Percentiles rank a stretch among this genome's conserved stretches.
Evolutionary conservation across 768 basidiomycete species (phyloP).

Genomic region (Pilatotrama ljubarskyi): DNA sequence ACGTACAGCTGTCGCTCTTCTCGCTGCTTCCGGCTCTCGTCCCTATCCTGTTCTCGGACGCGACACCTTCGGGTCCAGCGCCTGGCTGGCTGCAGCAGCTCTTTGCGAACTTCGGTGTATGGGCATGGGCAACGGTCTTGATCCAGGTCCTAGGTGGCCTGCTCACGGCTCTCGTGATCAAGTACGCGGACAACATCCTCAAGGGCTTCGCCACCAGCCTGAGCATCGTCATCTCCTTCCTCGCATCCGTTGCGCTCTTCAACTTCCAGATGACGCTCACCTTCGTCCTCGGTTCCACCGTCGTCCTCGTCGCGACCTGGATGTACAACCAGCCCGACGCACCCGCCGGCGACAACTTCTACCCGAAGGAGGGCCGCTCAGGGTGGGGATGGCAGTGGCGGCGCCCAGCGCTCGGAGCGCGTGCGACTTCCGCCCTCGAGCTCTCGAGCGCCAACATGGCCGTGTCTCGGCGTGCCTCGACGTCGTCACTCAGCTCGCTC

Average conservation of each 20-base stretch:
- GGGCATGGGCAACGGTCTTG: constrained; percentile 89
- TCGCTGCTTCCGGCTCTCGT: constrained; percentile 86
- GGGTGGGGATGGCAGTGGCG: constrained; percentile 29
- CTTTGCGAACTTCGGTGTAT: constrained; percentile 83
- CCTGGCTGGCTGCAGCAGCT: constrained; percentile 45
- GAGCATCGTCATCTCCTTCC: constrained; percentile 92
- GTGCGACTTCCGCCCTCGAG: constrained; percentile 28
- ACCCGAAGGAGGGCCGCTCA: constrained; percentile 11
- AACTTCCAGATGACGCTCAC: constrained; percentile 83
- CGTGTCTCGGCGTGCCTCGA: constrained; percentile 31
- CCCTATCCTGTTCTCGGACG: constrained; percentile 65
- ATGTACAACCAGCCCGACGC: constrained; percentile 80
- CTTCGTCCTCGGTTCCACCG: constrained; percentile 79
- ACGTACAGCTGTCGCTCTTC: constrained; percentile 93
- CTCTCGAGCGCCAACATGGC: constrained; percentile 22
- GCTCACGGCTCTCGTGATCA: constrained; percentile 91
- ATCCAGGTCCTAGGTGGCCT: constrained; percentile 92
- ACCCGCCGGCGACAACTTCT: constrained; percentile 13
- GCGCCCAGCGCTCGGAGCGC: constrained; percentile 15
- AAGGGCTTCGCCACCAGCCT: constrained; percentile 96
- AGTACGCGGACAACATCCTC: constrained; percentile 88
- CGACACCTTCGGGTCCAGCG: constrained; percentile 23
- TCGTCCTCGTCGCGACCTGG: constrained; percentile 89
- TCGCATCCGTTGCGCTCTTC: constrained; percentile 89
- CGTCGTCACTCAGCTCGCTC: constrained; percentile 31